Evolutionary conservation across 2,329 filamentous ascomycete species (phyloP), one percentile per base, ranked within the genome.

Genomic region (Hypoxylon sp.): DNA sequence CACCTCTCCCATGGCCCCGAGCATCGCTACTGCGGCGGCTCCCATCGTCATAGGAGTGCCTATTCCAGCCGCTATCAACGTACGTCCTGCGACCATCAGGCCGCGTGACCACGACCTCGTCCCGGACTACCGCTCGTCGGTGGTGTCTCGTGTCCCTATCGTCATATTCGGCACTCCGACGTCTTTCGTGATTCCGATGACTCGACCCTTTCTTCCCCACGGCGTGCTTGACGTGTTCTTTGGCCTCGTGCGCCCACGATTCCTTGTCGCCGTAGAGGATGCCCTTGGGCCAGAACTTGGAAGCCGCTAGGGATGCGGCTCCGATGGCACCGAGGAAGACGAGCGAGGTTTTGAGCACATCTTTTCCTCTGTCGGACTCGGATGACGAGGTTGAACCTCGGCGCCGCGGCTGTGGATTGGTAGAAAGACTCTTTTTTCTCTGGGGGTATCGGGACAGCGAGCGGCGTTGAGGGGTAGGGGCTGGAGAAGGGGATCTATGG

Each of bases 281-380:
- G 10, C 77, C 78, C 59, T 76, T 77, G 52, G 78, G 78, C 78
- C 76, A 79, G 63, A 74, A 75, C 64, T 75, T 78, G 67, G 79
- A 74, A 1, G 76, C 76, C 4, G 74, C 73, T 20, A 77, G 69
- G 0, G 77, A 75, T 7, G 77, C 77, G 30, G 76, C 78, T 1
- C 75, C 77, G 39, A 80, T 71, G 19, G 75, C 73, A 20, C 78
- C 78, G 8, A 81, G 74, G 54, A 80, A 78, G 19, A 77, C 43
- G 15, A 79, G 68, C 6, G 78, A 76, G n/a, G 74, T 69, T 65
- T 78, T 78, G 54, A 76, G 52, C 10, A 64, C 61, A 6, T 69
- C 61, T 47, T 72, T 69, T 11, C 60, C 59, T 26, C 62, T 64
- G 17, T 68, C 62, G 8, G 71, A 66, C 24, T 51, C 49, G 19